Evolutionary conservation across 208 protist genomes (phyloP), one percentile per base, ranked within the genome.

Genomic region (Porcisia deanei): DNA sequence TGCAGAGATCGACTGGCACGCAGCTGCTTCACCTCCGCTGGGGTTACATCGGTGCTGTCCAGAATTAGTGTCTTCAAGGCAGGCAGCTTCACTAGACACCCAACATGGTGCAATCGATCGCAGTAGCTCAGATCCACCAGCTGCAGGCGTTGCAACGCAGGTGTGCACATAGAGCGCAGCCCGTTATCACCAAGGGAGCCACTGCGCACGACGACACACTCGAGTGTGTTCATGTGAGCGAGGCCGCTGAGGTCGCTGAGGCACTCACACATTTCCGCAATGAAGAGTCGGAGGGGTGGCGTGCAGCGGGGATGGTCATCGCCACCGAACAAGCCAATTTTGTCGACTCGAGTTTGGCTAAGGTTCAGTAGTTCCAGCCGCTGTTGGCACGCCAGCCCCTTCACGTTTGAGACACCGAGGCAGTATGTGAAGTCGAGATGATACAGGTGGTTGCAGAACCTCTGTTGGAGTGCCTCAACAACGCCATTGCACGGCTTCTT

Each of bases 101-200:
- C 65, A 2, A 88, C 66, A 61, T 80, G 64, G 20, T 86, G 75
- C 43, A 92, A 43, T 18, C 88, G 86, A 30, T 89, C 85, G 70
- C 85, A 92, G 83, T 92, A 92, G 79, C 88, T 92, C 73, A 92
- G 76, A 59, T 92, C 83, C 25, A 89, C 49, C 47, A 92, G 70
- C 65, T 80, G 59, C 52, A 91, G 73, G 52, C 58, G 64, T 2
- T 49, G 64, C 74, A 83, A 77, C 41, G 66, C 47, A 49, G 71
- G 72, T 9, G 80, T 76, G 67, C 76, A 80, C 54, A 75, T 0
- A 10, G 65, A 25, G 37, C 57, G 67, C 68, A 88, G 76, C 12
- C 84, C 81, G 53, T 79, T 66, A 47, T 78, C 79, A 39, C 80
- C 76, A 47, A 92, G 88, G 52, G 79, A 85, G 14, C 83, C 83